Evolutionary conservation across 208 protist species (phyloP).

Genomic region (Trypanosoma brucei): DNA sequence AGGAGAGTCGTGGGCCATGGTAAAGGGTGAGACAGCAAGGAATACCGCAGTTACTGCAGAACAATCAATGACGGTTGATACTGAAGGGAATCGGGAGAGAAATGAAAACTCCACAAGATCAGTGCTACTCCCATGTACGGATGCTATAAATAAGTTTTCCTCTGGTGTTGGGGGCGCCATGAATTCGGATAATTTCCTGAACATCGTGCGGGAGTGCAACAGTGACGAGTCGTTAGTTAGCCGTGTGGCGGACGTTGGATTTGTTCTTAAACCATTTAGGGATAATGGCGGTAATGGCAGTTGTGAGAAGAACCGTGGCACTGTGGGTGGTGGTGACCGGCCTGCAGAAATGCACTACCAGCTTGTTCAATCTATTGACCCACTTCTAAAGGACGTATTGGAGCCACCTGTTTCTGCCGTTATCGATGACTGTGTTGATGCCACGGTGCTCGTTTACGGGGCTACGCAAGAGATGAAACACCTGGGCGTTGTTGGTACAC

Average conservation of each 20-base stretch:
- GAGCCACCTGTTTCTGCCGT: conserved; percentile 59
- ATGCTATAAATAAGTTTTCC: neutral
- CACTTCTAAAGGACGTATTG: conserved; percentile 49
- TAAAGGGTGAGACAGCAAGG: neutral
- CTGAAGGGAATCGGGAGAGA: neutral
- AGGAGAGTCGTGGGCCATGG: conserved; percentile 61
- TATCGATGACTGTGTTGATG: conserved; percentile 71
- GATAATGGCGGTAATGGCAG: neutral
- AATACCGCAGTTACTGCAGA: neutral
- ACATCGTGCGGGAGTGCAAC: conserved; percentile 21
- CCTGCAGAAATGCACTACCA: conserved; percentile 26
- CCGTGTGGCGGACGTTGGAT: conserved; percentile 66
- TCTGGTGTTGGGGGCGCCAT: neutral
- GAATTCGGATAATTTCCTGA: neutral
- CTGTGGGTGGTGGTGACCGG: conserved; percentile 6
- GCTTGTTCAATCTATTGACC: conserved; percentile 42
- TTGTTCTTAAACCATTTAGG: conserved; percentile 25
- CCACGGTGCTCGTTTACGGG: conserved; percentile 75
- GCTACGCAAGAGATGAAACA: conserved; percentile 90
- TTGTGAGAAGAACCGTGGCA: neutral
- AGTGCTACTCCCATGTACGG: conserved; percentile 6
- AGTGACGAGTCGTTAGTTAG: conserved; percentile 44
- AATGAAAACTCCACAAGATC: neutral
- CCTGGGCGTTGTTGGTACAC: conserved; percentile 78
- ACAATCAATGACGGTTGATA: neutral